A percentile compares a stretch with the other conserved stretches of the same genome.
Conservation (phyloP, 2,329 filamentous ascomycete genomes). For the Herpotrichia juniperi region DNA sequence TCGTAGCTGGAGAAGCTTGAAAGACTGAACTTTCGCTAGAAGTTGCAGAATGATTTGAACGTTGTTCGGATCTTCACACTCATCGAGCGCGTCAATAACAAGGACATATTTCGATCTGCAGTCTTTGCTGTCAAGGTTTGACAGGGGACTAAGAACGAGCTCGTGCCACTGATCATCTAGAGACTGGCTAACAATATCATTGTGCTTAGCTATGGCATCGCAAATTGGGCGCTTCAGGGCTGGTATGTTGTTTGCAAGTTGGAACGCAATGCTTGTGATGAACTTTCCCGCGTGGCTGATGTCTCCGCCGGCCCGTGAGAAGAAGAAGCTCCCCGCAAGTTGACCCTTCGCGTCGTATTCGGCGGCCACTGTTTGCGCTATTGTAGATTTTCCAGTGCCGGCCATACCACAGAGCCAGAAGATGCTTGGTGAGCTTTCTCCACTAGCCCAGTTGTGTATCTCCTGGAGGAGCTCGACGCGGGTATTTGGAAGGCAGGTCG, state of each 20-base stretch:
- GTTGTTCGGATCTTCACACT: slow-evolving; percentile 30
- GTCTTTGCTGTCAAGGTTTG: background rate
- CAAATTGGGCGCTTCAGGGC: slow-evolving; percentile 15
- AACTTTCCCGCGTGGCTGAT: slow-evolving; percentile 15
- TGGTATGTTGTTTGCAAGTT: slow-evolving; percentile 16
- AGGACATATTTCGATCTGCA: slow-evolving; percentile 6
- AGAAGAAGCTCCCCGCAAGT: slow-evolving; percentile 28
- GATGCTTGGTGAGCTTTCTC: slow-evolving; percentile 21
- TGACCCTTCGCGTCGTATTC: slow-evolving; percentile 7
- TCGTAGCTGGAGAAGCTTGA: slow-evolving; percentile 14
- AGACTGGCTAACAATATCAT: slow-evolving; percentile 13
- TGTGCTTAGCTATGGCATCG: slow-evolving; percentile 15
- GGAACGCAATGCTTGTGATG: slow-evolving; percentile 23
- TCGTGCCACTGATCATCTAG: slow-evolving; percentile 24
- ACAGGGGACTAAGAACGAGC: slow-evolving; percentile 19
- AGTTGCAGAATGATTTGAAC: slow-evolving; percentile 19
- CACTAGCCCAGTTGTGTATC: slow-evolving; percentile 26
- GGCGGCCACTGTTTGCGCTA: slow-evolving; percentile 35
- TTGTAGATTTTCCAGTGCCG: slow-evolving; percentile 42
- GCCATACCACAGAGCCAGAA: slow-evolving; percentile 42
- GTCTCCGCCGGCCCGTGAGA: slow-evolving; percentile 19
- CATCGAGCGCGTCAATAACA: slow-evolving; percentile 38
- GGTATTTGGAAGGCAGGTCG: slow-evolving; percentile 26
- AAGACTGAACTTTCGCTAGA: slow-evolving; percentile 8
- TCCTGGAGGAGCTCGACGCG: slow-evolving; percentile 26